Evolutionary conservation across 345 rosid genomes (phyloP).

Genomic region (Tarenaya hassleriana): DNA sequence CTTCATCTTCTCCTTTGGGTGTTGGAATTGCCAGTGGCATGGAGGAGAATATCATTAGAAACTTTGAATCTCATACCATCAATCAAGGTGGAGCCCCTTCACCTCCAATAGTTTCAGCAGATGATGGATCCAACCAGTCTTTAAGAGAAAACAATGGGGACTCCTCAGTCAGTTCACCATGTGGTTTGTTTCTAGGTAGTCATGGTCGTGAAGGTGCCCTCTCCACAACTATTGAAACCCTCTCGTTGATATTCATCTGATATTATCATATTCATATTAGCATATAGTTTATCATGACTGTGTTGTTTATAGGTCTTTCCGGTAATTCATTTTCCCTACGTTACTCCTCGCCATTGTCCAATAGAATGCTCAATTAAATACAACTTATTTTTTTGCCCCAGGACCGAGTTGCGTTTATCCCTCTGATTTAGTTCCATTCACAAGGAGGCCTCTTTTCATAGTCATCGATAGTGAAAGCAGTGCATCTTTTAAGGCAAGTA

Average conservation of each 20-base stretch:
- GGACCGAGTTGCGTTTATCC: slow-evolving; percentile 82
- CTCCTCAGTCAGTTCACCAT: slow-evolving; percentile 22
- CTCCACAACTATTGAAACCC: slow-evolving; percentile 10
- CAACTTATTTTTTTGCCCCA: too few relatives aligned
- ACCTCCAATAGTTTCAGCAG: slow-evolving; percentile 36
- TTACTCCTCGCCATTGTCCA: too few relatives aligned
- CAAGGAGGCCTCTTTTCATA: slow-evolving; percentile 79
- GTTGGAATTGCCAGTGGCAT: slow-evolving; percentile 38
- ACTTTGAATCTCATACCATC: slow-evolving; percentile 41
- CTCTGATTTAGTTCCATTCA: slow-evolving; percentile 79
- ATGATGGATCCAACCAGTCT: slow-evolving; percentile 34
- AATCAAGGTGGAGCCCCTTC: slow-evolving; percentile 40
- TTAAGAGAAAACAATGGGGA: slow-evolving; percentile 45
- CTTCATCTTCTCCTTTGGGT: slow-evolving; percentile 38
- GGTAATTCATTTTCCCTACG: slow-evolving; percentile 2
- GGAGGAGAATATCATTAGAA: slow-evolving; percentile 42
- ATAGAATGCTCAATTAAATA: too few relatives aligned
- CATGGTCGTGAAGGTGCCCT: slow-evolving; percentile 72
- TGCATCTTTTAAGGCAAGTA: slow-evolving; percentile 57
- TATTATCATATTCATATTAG: slow-evolving; percentile 6
- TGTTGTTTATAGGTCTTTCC: slow-evolving; percentile 6
- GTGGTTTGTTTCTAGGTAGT: slow-evolving; percentile 67
- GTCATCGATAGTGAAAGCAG: slow-evolving; percentile 77
- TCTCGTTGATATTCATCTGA: slow-evolving; percentile 2
- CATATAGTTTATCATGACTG: slow-evolving; percentile 3